phyloP scores from a whole-genome alignment of 805 yeast genomes.

The Lipomyces spencermartinsiae region DNA sequence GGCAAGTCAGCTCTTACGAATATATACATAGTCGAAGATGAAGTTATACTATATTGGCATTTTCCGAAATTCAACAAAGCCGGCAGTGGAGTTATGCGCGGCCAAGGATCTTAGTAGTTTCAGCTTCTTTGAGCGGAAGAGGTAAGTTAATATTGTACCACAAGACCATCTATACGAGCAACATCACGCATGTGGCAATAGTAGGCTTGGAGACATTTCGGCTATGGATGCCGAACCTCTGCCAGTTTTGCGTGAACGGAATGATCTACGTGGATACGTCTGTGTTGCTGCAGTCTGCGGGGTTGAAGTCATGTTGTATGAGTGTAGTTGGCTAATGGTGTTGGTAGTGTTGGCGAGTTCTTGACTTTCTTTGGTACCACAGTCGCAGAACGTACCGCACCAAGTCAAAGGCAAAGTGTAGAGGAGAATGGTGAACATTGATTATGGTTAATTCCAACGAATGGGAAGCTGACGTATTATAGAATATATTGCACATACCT shows the following conservation, averaged over 20 bases:
- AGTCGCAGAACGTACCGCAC: constrained; percentile 81
- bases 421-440: constrained; percentile 62
- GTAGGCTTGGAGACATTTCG: background rate
- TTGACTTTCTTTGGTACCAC: constrained; percentile 94
- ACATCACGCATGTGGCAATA: background rate
- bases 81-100: constrained; percentile 71
- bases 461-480: background rate
- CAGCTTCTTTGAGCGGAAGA: constrained; percentile 82
- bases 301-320: background rate
- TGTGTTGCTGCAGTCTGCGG: background rate
- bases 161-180: background rate
- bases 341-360: constrained; percentile 76
- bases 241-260: background rate
- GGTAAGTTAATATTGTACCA: constrained; percentile 42
- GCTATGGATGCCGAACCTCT: background rate
- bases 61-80: constrained; percentile 62
- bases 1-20: background rate
- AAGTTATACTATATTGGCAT: constrained; percentile 91
- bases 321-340: constrained; percentile 1
- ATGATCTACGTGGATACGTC: background rate
- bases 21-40: constrained; percentile 56
- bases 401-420: constrained; percentile 92
- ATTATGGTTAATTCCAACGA: background rate
- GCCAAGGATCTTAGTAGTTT: constrained; percentile 85
- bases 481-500: constrained; percentile 87